Evolutionary conservation across 1,139 yeast genomes (phyloP), one percentile per base, ranked within the genome.

Genomic region (Kodamaea fungicola): DNA sequence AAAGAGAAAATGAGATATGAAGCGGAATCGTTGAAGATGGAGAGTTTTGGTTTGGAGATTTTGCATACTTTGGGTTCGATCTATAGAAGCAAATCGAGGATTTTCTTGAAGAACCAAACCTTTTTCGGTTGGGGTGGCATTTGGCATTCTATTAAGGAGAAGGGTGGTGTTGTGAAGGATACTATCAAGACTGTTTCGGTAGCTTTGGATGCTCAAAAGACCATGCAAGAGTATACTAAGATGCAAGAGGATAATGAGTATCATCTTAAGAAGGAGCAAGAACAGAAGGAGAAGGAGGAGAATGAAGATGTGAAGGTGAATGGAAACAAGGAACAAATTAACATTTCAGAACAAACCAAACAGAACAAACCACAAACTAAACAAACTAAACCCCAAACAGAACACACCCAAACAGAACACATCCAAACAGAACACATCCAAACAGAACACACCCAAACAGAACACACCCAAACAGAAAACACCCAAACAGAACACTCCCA

Each of bases 21-120:
- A 60, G 96, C 96, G 1, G 95, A 89, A 53, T 74, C 84, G 33
- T 74, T 92, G 44, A 90, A 90, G 56, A 81, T 88, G 85, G 97
- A 90, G 61, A 86, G 96, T 36, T 92, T 90, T 64, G 97, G 97
- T 7, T 67, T 89, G 36, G 96, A 90, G 56, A 83, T 90, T 33
- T 73, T 92, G 41, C 97, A 90, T 55, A 76, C 96, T 1, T 79
- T 90, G 41, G 97, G 97, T 12, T 67, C 74, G 28, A 79, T 86
- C 7, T 90, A 90, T 59, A 71, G 73, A 46, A 73, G 83, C 48
- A 88, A 88, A 53, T 77, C 89, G 24, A 72, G 64, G 49, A 76
- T 75, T 19, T 73, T 75, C 43, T 56, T 77, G 40, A 76, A 75
- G 49, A 72, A 74, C 35, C 95, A 87, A 52, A 55, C 61, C 7